phyloP scores from a whole-genome alignment of 2,329 filamentous ascomycete species.

The Botrytis galanthina region DNA sequence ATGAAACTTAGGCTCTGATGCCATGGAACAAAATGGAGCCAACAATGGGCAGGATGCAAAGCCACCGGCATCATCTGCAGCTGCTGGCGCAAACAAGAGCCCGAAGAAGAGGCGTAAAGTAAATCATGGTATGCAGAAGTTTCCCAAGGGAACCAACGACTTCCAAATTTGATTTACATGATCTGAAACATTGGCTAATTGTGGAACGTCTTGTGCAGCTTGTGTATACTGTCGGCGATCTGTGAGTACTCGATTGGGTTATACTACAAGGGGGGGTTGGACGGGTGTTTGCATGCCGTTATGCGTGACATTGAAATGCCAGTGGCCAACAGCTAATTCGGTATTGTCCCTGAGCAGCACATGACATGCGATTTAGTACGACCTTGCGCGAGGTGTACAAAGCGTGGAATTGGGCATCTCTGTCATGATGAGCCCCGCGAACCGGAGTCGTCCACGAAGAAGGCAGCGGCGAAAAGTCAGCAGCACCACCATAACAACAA shows the following conservation, averaged over 20 bases:
- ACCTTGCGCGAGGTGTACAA: slow-evolving; percentile 88
- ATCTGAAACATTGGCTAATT: slow-evolving; percentile 37
- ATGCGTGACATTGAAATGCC: slow-evolving; percentile 37
- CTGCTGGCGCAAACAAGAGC: slow-evolving; percentile 47
- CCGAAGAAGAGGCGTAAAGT: slow-evolving; percentile 86
- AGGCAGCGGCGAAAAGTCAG: slow-evolving; percentile 61
- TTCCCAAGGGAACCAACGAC: slow-evolving; percentile 26
- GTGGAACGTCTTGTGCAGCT: slow-evolving; percentile 55
- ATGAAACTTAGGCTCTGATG: slow-evolving; percentile 38
- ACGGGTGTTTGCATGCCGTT: slow-evolving; percentile 34
- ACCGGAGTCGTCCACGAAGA: slow-evolving; percentile 64
- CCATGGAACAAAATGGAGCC: slow-evolving; percentile 40
- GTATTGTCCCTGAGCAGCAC: slow-evolving; percentile 56
- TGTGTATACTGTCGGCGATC: slow-evolving; percentile 88
- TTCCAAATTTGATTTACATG: slow-evolving; percentile 25
- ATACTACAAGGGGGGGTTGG: slow-evolving; percentile 27
- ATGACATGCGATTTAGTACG: slow-evolving; percentile 91
- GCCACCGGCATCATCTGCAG: slow-evolving; percentile 37
- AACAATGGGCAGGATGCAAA: slow-evolving; percentile 38
- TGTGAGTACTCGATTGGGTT: slow-evolving; percentile 60
- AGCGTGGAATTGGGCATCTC: slow-evolving; percentile 96
- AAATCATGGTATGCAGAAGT: slow-evolving; percentile 69
- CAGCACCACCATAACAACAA: slow-evolving; percentile 52
- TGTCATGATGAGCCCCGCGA: slow-evolving; percentile 98
- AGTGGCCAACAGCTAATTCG: slow-evolving; percentile 39